Percentiles rank a stretch among this genome's conserved stretches.
phyloP scores from a whole-genome alignment of 148 eudicot genomes.

The Chenopodium quinoa region DNA sequence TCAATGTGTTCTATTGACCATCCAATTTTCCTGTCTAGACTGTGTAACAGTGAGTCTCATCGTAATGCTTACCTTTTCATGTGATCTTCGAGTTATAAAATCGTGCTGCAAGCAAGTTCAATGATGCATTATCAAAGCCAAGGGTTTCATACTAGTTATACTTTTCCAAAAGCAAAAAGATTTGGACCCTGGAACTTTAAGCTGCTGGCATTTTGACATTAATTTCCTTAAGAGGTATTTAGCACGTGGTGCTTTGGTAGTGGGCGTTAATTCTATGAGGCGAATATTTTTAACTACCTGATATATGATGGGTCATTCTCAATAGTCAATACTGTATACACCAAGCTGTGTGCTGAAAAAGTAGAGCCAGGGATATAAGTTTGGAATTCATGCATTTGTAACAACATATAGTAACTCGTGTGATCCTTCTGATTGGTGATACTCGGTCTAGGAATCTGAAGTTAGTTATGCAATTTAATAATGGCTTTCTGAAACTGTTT shows the following conservation, averaged over 20 bases:
- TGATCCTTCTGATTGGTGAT: background rate
- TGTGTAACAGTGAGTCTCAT: background rate
- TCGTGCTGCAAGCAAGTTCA: too few species aligned
- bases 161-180: background rate
- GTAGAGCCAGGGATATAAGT: background rate
- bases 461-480: background rate
- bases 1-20: background rate
- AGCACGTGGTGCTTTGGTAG: background rate
- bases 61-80: too few species aligned
- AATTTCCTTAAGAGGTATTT: background rate
- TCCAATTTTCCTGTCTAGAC: background rate
- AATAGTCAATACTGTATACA: background rate
- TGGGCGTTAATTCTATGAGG: background rate
- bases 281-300: background rate
- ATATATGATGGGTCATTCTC: background rate
- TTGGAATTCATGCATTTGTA: background rate
- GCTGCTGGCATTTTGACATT: background rate
- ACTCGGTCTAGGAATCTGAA: background rate
- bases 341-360: background rate
- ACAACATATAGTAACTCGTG: background rate
- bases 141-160: background rate
- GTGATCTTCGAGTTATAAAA: too few species aligned
- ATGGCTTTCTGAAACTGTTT: too few species aligned
- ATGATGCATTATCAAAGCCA: background rate
- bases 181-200: background rate